Conservation (phyloP, 768 basidiomycete species). For the Tricholoma hemisulphureum region DNA sequence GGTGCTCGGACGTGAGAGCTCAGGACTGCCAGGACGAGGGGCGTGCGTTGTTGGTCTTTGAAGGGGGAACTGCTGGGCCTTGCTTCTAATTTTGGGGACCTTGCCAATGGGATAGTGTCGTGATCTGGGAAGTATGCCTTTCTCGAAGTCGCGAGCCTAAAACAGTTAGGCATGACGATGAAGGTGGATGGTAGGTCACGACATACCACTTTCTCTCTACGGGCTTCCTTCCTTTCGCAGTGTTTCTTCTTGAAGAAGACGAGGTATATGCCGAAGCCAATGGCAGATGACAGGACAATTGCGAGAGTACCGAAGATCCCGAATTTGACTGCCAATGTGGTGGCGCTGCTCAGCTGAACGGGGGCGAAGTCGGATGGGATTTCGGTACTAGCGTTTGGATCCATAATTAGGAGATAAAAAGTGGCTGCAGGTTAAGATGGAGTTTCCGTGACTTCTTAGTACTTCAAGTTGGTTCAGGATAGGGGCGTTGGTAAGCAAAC, state of each 20-base stretch:
- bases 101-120: not conserved
- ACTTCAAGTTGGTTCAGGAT: not conserved
- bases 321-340: not conserved
- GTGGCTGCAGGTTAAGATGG: not conserved
- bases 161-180: not conserved
- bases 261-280: not conserved
- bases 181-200: not conserved
- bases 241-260: not conserved
- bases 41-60: not conserved
- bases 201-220: not conserved
- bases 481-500: no score
- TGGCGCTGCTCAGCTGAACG: not conserved
- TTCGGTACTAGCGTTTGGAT: not conserved
- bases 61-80: not conserved
- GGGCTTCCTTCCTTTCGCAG: not conserved
- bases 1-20: not conserved
- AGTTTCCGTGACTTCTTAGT: no score
- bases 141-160: not conserved
- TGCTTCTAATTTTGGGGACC: not conserved
- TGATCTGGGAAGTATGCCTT: not conserved
- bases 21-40: not conserved
- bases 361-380: not conserved
- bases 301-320: not conserved
- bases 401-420: not conserved
- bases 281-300: not conserved